phyloP scores from a whole-genome alignment of 345 rosid species.

The Eucalyptus tenuipes region DNA sequence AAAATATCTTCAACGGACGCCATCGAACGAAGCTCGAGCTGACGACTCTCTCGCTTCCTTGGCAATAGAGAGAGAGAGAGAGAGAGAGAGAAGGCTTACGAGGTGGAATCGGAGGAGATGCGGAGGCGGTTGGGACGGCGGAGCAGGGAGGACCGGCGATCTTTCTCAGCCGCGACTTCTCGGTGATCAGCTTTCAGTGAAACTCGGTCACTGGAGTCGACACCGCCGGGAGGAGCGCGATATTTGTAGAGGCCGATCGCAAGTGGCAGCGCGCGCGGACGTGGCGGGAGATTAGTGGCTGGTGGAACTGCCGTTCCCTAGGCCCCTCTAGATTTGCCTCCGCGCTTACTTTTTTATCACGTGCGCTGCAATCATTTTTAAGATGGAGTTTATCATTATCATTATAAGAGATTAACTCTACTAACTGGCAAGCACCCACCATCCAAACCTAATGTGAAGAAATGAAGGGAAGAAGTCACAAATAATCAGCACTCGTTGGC shows the following conservation, averaged over 20 bases:
- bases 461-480: background rate
- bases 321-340: background rate
- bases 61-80: background rate
- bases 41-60: background rate
- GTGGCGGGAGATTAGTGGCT: background rate
- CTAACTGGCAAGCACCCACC: background rate
- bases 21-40: background rate
- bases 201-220: background rate
- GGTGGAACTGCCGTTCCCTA: background rate
- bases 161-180: background rate
- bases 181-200: background rate
- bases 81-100: background rate
- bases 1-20: background rate
- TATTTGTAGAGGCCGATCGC: background rate
- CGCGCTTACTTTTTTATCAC: rapidly evolving
- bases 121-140: background rate
- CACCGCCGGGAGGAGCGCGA: background rate
- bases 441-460: background rate
- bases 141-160: background rate
- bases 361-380: background rate
- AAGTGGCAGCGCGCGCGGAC: background rate
- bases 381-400: background rate
- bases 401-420: background rate
- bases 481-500: rapidly evolving
- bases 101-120: background rate